A percentile compares a stretch with the other conserved stretches of the same genome.
Conservation (phyloP, 441 rosid genomes). For the Gossypium laxum region DNA sequence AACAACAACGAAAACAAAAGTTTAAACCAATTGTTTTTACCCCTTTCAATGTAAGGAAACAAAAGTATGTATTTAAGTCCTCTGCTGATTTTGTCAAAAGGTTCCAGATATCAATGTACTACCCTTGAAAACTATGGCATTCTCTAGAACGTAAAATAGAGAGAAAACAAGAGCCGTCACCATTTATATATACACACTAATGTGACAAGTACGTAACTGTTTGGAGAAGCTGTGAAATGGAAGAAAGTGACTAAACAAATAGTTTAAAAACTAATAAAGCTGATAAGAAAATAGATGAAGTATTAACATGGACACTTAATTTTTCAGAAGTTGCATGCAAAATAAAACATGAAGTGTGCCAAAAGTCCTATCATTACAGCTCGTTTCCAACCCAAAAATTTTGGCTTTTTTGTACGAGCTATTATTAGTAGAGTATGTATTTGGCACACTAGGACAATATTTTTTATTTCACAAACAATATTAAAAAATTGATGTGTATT, state of each 20-base stretch:
- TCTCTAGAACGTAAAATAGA: not conserved
- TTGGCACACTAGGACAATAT: not conserved
- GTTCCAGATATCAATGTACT: not conserved
- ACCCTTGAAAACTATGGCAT: not conserved
- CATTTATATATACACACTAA: not conserved
- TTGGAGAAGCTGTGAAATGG: not conserved
- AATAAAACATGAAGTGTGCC: not conserved
- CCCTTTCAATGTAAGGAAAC: not conserved
- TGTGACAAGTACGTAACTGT: not conserved
- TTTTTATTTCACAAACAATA: not conserved
- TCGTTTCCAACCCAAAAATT: not conserved
- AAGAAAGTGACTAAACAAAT: not conserved
- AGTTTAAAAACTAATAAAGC: not conserved
- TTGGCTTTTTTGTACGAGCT: not conserved
- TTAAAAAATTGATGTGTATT: not conserved
- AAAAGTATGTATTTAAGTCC: not conserved
- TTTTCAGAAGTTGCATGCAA: not conserved
- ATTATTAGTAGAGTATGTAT: not conserved
- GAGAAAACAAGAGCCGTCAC: constrained; percentile 6
- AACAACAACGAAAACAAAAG: not conserved
- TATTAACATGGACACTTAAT: not conserved
- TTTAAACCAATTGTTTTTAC: not conserved
- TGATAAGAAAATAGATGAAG: not conserved
- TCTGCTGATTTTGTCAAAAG: not conserved
- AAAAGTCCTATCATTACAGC: not conserved